Conservation (phyloP, 345 rosid genomes). For the Brassica napus region DNA sequence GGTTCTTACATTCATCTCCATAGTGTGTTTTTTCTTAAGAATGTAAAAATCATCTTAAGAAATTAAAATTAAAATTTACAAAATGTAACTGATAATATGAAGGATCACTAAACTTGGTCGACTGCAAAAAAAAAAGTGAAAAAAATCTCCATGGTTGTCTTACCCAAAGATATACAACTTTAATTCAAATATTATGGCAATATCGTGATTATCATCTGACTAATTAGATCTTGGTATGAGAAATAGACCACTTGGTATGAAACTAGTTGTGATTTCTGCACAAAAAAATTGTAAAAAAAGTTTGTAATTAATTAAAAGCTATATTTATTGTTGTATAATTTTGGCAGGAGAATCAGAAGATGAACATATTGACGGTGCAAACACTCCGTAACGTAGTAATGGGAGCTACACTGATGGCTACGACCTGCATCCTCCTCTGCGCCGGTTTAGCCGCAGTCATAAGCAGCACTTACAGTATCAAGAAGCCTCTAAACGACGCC, state of each 20-base stretch:
- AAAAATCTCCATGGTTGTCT: neutral
- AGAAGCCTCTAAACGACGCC: slow-evolving; percentile 71
- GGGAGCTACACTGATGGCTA: slow-evolving; percentile 96
- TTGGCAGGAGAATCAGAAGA: slow-evolving; percentile 76
- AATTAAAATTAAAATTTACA: too few relatives aligned
- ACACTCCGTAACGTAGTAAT: slow-evolving; percentile 73
- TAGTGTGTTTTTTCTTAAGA: too few relatives aligned
- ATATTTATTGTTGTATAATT: neutral
- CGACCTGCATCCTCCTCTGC: slow-evolving; percentile 75
- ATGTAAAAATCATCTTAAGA: too few relatives aligned
- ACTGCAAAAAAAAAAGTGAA: too few relatives aligned
- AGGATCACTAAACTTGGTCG: too few relatives aligned
- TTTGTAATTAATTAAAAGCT: neutral
- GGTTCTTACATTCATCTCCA: slow-evolving; percentile 42
- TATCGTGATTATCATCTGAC: neutral
- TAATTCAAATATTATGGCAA: neutral
- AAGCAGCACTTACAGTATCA: slow-evolving; percentile 86
- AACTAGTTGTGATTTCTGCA: neutral
- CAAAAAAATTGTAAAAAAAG: neutral
- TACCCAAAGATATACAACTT: neutral
- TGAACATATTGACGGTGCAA: slow-evolving; percentile 75
- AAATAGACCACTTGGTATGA: neutral
- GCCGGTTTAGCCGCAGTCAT: slow-evolving; percentile 85
- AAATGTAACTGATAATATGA: too few relatives aligned
- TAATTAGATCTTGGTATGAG: neutral